These are phyloP conservation scores for Nothopassalora personata DNA, from an alignment of 2,329 filamentous ascomycete species.

Conservation along the genomic window DNA sequence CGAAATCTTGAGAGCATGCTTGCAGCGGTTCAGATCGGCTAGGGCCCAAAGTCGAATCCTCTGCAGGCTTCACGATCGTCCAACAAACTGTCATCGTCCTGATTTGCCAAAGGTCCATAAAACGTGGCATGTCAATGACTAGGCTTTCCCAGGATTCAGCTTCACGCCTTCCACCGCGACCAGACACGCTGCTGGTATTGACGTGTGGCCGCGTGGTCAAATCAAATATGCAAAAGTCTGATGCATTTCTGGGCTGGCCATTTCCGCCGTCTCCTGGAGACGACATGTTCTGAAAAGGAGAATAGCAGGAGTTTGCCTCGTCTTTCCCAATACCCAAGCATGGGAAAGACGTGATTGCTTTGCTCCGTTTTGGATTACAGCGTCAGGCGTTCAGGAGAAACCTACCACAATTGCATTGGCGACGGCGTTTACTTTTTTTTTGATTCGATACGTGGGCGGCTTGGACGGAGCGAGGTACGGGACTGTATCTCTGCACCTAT, in stretches of 20 bases:
- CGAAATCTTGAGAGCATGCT: conserved; percentile 50
- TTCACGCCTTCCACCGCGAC: background rate
- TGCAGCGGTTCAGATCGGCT: conserved; percentile 24
- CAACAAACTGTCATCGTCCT: conserved; percentile 1
- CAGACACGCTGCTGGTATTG: background rate
- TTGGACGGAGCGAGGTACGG: background rate
- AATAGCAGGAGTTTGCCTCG: background rate
- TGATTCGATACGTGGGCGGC: background rate
- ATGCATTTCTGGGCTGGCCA: background rate
- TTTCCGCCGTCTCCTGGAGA: background rate
- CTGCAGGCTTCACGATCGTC: conserved; percentile 8
- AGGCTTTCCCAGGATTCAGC: conserved; percentile 3
- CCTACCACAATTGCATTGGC: background rate
- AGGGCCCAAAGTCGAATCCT: conserved; percentile 7
- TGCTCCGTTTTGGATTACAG: conserved; percentile 7
- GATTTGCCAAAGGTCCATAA: background rate
- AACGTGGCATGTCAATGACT: background rate
- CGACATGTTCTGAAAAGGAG: background rate
- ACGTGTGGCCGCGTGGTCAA: background rate
- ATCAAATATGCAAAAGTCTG: background rate
- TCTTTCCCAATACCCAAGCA: conserved; percentile 9
- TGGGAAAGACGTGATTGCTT: conserved; percentile 3
- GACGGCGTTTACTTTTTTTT: background rate
- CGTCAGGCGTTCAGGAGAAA: conserved; percentile 8
- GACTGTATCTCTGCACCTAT: background rate